These are phyloP conservation scores for Fusarium sp. DNA, from an alignment of 2,329 filamentous ascomycete genomes.

Conservation along the genomic window DNA sequence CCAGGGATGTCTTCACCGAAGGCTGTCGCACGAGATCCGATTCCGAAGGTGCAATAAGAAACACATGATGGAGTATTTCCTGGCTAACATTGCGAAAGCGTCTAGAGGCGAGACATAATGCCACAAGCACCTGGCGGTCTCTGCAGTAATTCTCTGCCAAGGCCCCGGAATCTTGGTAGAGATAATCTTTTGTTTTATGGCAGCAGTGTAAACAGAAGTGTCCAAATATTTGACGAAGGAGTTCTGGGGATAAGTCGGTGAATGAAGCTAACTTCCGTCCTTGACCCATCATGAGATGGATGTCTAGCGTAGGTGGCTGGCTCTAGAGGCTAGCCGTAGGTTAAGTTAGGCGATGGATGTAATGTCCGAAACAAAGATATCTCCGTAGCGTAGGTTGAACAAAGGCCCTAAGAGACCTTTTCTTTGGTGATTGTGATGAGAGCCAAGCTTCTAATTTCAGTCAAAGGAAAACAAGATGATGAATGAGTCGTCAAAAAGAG, in stretches of 20 bases:
- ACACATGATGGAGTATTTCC: constrained; percentile 32
- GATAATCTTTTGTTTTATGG: constrained; percentile 6
- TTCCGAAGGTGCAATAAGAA: constrained; percentile 4
- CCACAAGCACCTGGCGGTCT: constrained; percentile 3
- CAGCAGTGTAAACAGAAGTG: constrained; percentile 32
- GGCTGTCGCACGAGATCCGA: not conserved
- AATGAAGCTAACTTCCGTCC: not conserved
- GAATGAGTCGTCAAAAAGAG: not conserved
- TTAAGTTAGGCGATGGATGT: not conserved
- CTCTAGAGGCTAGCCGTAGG: not conserved
- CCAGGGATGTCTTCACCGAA: not conserved
- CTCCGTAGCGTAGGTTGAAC: not conserved
- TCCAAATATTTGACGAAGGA: constrained; percentile 23
- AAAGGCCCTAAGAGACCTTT: not conserved
- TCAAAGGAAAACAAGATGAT: not conserved
- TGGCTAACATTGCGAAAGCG: constrained; percentile 10
- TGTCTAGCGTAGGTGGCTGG: not conserved
- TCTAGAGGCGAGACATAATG: constrained; percentile 26
- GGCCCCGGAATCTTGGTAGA: not conserved
- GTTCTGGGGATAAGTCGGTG: constrained; percentile 9
- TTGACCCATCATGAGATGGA: not conserved
- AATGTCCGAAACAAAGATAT: not conserved
- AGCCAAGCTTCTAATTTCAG: constrained; percentile 7
- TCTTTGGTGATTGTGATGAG: not conserved
- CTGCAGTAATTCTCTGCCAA: not conserved